Percentiles rank a stretch among this genome's conserved stretches.
phyloP scores from a whole-genome alignment of 2,329 filamentous ascomycete species.

The Ophiostoma triangulosporum region DNA sequence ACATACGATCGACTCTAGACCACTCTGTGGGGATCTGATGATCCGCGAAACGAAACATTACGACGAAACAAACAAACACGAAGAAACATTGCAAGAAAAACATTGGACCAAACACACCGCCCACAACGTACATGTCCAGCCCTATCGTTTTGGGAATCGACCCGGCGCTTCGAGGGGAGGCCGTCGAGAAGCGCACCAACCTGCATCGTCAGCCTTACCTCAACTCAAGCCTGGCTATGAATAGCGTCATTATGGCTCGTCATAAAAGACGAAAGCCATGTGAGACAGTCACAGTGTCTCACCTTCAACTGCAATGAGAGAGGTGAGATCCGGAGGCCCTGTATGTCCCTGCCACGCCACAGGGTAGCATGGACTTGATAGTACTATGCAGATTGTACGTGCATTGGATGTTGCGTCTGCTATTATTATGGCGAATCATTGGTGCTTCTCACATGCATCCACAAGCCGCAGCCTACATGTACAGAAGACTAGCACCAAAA shows the following conservation, averaged over 20 bases:
- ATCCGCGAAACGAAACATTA: neutral
- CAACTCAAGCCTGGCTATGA: neutral
- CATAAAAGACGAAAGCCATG: neutral
- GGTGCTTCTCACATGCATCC: neutral
- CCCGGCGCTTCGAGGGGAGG: conserved; percentile 6
- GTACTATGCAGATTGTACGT: neutral
- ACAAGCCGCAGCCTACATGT: conserved; percentile 6
- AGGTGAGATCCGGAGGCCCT: neutral
- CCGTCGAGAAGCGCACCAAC: neutral
- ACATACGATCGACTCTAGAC: neutral
- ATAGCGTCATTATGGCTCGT: neutral
- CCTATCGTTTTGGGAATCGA: neutral
- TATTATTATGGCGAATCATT: neutral
- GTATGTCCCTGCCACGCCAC: neutral
- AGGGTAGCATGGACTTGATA: neutral
- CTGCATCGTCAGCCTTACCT: neutral
- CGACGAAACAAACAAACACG: neutral
- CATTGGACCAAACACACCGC: neutral
- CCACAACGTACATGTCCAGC: neutral
- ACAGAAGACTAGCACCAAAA: conserved; percentile 5
- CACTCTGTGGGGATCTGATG: neutral
- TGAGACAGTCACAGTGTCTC: neutral
- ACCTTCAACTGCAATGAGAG: neutral
- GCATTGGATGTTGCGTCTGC: neutral
- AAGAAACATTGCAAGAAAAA: neutral